phyloP scores from a whole-genome alignment of 2,329 filamentous ascomycete species.

The Diaporthe capsici region DNA sequence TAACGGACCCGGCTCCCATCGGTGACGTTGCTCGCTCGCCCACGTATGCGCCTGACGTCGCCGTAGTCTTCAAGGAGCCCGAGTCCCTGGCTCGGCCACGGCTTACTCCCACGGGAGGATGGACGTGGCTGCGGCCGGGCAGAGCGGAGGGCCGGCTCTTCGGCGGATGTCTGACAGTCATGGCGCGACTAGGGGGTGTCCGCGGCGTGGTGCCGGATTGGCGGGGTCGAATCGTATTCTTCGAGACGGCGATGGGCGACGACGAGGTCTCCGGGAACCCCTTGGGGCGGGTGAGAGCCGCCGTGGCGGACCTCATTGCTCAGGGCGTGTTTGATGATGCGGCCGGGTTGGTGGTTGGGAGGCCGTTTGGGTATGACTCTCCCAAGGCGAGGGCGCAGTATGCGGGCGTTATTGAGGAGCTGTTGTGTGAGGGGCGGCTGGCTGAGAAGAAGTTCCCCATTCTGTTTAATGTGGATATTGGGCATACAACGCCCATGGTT shows the following conservation, averaged over 20 bases:
- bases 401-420: constrained; percentile 48
- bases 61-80: constrained; percentile 45
- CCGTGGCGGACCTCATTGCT: constrained; percentile 57
- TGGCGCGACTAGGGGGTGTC: constrained; percentile 54
- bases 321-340: constrained; percentile 58
- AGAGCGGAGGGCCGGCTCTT: constrained; percentile 59
- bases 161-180: constrained; percentile 58
- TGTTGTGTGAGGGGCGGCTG: constrained; percentile 51
- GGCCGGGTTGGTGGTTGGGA: constrained; percentile 57
- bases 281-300: constrained; percentile 50
- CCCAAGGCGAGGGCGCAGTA: constrained; percentile 49
- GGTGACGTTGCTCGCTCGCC: constrained; percentile 52
- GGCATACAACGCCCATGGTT: constrained; percentile 58
- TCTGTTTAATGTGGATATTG: constrained; percentile 58
- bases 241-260: constrained; percentile 57
- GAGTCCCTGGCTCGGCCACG: constrained; percentile 39
- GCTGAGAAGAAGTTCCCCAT: constrained; percentile 54
- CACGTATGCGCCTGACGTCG: constrained; percentile 45
- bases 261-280: constrained; percentile 39
- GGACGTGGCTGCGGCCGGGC: constrained; percentile 56
- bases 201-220: constrained; percentile 53
- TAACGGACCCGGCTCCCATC: constrained; percentile 47
- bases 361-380: constrained; percentile 57
- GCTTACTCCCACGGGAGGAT: constrained; percentile 48
- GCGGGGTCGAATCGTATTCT: constrained; percentile 55